Evolutionary conservation across 805 yeast genomes (phyloP).

Genomic region (Ogataea kodamae): DNA sequence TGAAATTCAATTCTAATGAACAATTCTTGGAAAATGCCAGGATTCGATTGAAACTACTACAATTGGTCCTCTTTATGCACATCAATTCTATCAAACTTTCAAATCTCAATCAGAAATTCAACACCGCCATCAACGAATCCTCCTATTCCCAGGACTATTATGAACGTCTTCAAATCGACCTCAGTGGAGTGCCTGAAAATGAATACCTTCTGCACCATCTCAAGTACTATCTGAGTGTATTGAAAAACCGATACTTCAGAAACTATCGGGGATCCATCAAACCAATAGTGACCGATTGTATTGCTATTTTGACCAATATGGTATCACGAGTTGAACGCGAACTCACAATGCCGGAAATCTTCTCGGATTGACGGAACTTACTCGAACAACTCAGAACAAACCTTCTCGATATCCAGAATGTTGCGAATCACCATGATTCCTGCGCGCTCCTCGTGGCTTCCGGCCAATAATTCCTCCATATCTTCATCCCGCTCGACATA

Average conservation of each 20-base stretch:
- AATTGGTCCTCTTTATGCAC: slow-evolving; percentile 19
- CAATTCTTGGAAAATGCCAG: slow-evolving; percentile 11
- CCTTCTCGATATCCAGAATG: slow-evolving; percentile 52
- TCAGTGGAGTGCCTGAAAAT: slow-evolving; percentile 8
- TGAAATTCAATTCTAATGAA: slow-evolving; percentile 5
- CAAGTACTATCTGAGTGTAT: slow-evolving; percentile 6
- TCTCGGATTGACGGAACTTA: slow-evolving; percentile 10
- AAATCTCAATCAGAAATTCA: slow-evolving; percentile 6
- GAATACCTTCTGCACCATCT: slow-evolving; percentile 15
- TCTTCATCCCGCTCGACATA: slow-evolving; percentile 70
- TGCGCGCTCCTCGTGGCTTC: slow-evolving; percentile 33
- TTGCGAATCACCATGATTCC: slow-evolving; percentile 54
- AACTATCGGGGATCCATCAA: slow-evolving; percentile 14
- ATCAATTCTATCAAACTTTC: slow-evolving; percentile 5
- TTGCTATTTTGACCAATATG: slow-evolving; percentile 14
- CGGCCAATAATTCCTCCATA: slow-evolving; percentile 34
- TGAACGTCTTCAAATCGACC: slow-evolving; percentile 8
- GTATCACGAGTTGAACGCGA: slow-evolving; percentile 20
- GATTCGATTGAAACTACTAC: slow-evolving; percentile 20
- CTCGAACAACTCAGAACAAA: slow-evolving; percentile 50
- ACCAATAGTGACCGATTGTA: slow-evolving; percentile 25
- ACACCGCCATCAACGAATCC: slow-evolving; percentile 1
- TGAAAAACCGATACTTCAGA: slow-evolving; percentile 20
- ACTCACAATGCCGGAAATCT: slow-evolving; percentile 16
- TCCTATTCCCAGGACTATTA: slow-evolving; percentile 3